A percentile compares a stretch with the other conserved stretches of the same genome.
Evolutionary conservation across 83 land plant genomes (phyloP).

Genomic region (Isoetes engelmannii): DNA sequence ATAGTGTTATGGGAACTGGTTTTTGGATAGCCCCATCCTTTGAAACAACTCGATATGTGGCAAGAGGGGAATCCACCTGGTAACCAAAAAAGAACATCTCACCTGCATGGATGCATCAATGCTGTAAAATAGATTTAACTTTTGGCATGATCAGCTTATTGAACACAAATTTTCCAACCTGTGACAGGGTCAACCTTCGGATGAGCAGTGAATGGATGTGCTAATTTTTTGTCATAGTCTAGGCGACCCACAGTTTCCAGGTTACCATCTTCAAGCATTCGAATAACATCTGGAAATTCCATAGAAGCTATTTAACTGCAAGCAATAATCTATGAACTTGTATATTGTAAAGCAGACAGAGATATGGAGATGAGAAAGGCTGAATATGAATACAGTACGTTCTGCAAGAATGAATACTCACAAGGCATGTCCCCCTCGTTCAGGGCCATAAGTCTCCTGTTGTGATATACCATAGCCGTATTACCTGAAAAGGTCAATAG

Average conservation of each 20-base stretch:
- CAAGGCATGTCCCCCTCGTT: slow-evolving; percentile 86
- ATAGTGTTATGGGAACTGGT: slow-evolving; percentile 85
- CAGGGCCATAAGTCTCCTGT: slow-evolving; percentile 79
- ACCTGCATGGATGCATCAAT: slow-evolving; percentile 39
- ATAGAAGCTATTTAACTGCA: neutral
- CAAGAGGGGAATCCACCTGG: slow-evolving; percentile 49
- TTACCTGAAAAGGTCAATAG: no score
- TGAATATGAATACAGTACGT: neutral
- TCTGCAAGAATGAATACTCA: slow-evolving; percentile 26
- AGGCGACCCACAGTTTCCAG: slow-evolving; percentile 30
- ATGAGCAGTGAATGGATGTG: slow-evolving; percentile 33
- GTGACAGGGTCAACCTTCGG: slow-evolving; percentile 37
- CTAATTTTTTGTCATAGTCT: slow-evolving; percentile 19
- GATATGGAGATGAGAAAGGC: neutral
- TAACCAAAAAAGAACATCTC: slow-evolving; percentile 92
- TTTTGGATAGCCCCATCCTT: slow-evolving; percentile 85
- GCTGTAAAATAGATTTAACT: no score
- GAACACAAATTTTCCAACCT: slow-evolving; percentile 20
- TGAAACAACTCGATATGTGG: slow-evolving; percentile 69
- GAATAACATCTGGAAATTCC: slow-evolving; percentile 24
- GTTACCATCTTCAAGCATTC: slow-evolving; percentile 36
- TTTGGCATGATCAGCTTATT: no score
- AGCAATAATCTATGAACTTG: neutral
- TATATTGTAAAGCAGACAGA: neutral
- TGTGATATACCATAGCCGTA: slow-evolving; percentile 81